A percentile compares a stretch with the other conserved stretches of the same genome.
phyloP scores from a whole-genome alignment of 106 monocot species.

The Hemerocallis citrina region DNA sequence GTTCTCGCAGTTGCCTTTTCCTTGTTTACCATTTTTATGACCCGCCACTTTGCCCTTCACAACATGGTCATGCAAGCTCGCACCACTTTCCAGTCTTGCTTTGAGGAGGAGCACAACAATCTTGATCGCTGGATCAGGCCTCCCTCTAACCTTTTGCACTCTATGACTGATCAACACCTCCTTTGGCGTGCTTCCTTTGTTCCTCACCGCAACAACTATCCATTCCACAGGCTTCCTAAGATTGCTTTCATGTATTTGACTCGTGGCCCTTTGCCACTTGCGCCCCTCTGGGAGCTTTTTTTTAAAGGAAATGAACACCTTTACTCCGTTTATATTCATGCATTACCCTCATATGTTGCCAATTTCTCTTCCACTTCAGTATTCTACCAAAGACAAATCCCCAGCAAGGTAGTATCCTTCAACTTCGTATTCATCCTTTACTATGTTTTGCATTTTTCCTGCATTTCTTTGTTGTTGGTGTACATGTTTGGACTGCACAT shows the following conservation, averaged over 20 bases:
- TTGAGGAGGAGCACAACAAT: not conserved
- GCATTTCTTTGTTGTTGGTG: too few relatives aligned
- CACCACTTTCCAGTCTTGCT: slow-evolving; percentile 17
- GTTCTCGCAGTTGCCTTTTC: slow-evolving; percentile 8
- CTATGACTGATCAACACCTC: slow-evolving; percentile 45
- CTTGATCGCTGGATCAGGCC: slow-evolving; percentile 32
- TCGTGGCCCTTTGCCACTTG: slow-evolving; percentile 38
- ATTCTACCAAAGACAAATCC: slow-evolving; percentile 42
- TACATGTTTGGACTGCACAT: too few relatives aligned
- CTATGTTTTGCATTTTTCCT: too few relatives aligned
- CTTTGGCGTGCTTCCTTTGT: slow-evolving; percentile 44
- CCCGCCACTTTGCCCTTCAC: slow-evolving; percentile 22
- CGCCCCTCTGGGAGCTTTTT: slow-evolving; percentile 57
- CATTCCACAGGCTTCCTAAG: slow-evolving; percentile 47
- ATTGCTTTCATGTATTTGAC: slow-evolving; percentile 58
- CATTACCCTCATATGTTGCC: slow-evolving; percentile 34
- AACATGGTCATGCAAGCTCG: slow-evolving; percentile 17
- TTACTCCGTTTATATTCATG: slow-evolving; percentile 48
- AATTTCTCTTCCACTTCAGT: slow-evolving; percentile 22
- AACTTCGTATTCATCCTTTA: not conserved
- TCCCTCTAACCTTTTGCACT: slow-evolving; percentile 23
- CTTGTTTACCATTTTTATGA: slow-evolving; percentile 19
- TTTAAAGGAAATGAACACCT: slow-evolving; percentile 31
- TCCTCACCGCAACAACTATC: slow-evolving; percentile 40
- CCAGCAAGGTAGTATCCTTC: slow-evolving; percentile 37